phyloP scores from a whole-genome alignment of 2,329 filamentous ascomycete species.

The Xylaria sp. region DNA sequence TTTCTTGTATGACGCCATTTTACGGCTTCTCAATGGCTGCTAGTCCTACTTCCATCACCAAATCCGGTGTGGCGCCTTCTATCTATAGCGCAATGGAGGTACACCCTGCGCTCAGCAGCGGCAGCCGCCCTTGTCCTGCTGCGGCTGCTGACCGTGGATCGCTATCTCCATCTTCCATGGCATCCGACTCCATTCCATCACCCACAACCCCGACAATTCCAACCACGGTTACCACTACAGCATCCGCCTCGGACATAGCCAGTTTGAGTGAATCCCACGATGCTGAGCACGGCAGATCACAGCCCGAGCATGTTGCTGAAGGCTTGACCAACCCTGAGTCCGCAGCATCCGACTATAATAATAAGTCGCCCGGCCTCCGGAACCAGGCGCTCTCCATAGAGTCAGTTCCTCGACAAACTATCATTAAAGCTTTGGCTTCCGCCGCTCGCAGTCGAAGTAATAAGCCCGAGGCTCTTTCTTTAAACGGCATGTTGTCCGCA shows the following conservation, averaged over 20 bases:
- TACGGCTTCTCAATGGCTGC: conserved; percentile 12
- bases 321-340: conserved; percentile 43
- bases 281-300: conserved; percentile 42
- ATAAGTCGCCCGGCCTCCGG: conserved; percentile 53
- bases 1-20: conserved; percentile 20
- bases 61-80: conserved; percentile 43
- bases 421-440: conserved; percentile 84
- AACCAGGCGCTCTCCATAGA: conserved; percentile 70
- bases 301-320: conserved; percentile 43
- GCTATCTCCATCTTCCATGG: conserved; percentile 28
- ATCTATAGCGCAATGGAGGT: conserved; percentile 40
- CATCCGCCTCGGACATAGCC: conserved; percentile 37
- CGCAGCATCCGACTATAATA: conserved; percentile 46
- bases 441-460: conserved; percentile 68
- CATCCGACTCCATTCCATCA: conserved; percentile 29
- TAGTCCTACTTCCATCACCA: conserved; percentile 39
- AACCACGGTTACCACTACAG: conserved; percentile 14
- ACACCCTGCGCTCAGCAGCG: conserved; percentile 40
- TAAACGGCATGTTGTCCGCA: conserved; percentile 68
- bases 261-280: conserved; percentile 37
- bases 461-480: conserved; percentile 71
- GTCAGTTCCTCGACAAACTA: conserved; percentile 79
- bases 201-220: conserved; percentile 13
- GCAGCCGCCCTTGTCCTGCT: conserved; percentile 42
- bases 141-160: conserved; percentile 38